Base-by-base conservation (phyloP, 2,329 filamentous ascomycete genomes). In the Grosmannia clavigera region DNA sequence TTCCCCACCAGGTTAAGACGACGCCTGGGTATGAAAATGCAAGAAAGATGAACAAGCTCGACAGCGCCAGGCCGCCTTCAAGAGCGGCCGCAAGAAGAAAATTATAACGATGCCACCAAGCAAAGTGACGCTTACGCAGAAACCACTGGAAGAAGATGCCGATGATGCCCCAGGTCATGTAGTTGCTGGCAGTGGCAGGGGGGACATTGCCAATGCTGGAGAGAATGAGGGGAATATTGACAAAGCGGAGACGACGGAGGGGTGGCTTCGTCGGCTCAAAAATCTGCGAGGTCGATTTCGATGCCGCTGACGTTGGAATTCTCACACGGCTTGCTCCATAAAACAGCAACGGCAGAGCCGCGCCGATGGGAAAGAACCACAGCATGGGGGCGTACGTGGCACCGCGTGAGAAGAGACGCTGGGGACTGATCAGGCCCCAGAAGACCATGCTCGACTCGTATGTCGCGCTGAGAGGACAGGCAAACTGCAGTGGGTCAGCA, bases 41-140 rank as follows among this genome's bases (percentile, higher is more conserved):
- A 65, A 87, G 81, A 74, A 90, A 87, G 60, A 89, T 85, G 60
- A 89, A 69, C 43, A 90, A 78, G 0, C 84, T 85, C 48, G 78
- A 81, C 22, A 88, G 70, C 12, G 84, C 81, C 5, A 88, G 76
- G 5, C 86, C 86, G 54, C 80, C 81, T 68, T 90, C 86, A 51
- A 90, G 73, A 1, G 83, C 86, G 0, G 86, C 86, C 16, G 85
- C 87, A 0, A 84, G 82, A 67, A 89, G 78, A 69, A 89, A 90
- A 73, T 90, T 90, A 73, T 88, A 90, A 69, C 85, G 82, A 69
- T 85, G 75, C 86, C 86, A 90, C 86, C 86, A 89, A 31, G 83
- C 85, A 3, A 78, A 81, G 71, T 79, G 85, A 62, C 80, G 78
- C 61, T 83, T 77, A 68, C 81, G 81, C 68, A 89, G 81, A 65